Percentiles rank a stretch among this genome's conserved stretches.
Conservation (phyloP, 1,139 yeast species). For the Blastobotrys persicus region DNA sequence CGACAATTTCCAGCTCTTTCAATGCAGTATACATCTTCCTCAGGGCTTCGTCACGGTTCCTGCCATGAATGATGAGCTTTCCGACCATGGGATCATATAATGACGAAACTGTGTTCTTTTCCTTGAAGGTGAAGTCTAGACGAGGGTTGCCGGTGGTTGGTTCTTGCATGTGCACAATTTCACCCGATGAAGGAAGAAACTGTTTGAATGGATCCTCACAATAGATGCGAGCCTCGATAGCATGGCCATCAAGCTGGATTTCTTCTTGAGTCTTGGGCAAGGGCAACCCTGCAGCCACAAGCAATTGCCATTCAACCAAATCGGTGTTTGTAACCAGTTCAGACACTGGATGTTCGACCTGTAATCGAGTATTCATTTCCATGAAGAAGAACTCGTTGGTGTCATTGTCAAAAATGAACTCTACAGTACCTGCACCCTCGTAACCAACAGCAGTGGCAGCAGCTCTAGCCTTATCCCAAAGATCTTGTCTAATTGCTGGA, state of each 20-base stretch:
- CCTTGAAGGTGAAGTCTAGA: slow-evolving; percentile 34
- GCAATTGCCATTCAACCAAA: slow-evolving; percentile 89
- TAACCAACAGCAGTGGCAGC: slow-evolving; percentile 55
- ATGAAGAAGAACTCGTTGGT: slow-evolving; percentile 55
- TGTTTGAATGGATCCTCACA: slow-evolving; percentile 38
- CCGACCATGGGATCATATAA: slow-evolving; percentile 40
- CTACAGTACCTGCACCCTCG: slow-evolving; percentile 64
- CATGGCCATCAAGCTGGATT: slow-evolving; percentile 33
- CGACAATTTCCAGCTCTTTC: slow-evolving; percentile 36
- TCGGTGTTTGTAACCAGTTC: slow-evolving; percentile 92
- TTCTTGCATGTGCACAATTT: slow-evolving; percentile 32
- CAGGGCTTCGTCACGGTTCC: slow-evolving; percentile 34
- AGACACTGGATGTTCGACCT: slow-evolving; percentile 63
- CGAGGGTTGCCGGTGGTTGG: slow-evolving; percentile 34
- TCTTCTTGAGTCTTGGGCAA: slow-evolving; percentile 37
- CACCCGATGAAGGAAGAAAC: slow-evolving; percentile 36
- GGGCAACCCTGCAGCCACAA: slow-evolving; percentile 77
- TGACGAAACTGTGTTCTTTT: slow-evolving; percentile 35
- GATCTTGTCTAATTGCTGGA: slow-evolving; percentile 50
- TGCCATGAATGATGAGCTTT: slow-evolving; percentile 37
- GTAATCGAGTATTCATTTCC: slow-evolving; percentile 63
- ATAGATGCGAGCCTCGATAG: slow-evolving; percentile 38
- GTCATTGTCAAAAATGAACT: slow-evolving; percentile 59
- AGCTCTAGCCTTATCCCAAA: slow-evolving; percentile 57
- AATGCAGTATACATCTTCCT: slow-evolving; percentile 33